A percentile compares a stretch with the other conserved stretches of the same genome.
These are phyloP conservation scores for Blastobotrys buckinghamii DNA, from an alignment of 1,139 yeast species.

Conservation along the genomic window DNA sequence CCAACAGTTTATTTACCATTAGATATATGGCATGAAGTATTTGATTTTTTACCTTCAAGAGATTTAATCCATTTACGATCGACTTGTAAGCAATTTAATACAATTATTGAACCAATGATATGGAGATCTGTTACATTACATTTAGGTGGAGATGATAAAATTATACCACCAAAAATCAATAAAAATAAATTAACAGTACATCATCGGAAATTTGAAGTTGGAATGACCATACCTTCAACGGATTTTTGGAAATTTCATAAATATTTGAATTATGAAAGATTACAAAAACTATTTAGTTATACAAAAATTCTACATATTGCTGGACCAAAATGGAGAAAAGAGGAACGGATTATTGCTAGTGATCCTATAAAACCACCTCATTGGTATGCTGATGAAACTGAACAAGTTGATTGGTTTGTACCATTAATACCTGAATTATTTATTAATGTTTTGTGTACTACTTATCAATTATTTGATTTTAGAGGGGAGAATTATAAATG, in stretches of 20 bases:
- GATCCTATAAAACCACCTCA: not conserved
- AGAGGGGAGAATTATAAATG: not conserved
- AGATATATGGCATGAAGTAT: conserved; percentile 7
- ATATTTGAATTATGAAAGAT: not conserved
- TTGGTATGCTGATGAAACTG: conserved; percentile 7
- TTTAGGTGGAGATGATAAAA: not conserved
- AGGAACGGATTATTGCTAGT: not conserved
- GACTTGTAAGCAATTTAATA: conserved; percentile 1
- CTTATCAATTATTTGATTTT: not conserved
- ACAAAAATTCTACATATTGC: conserved; percentile 1
- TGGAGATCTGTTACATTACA: conserved; percentile 6
- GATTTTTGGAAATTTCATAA: conserved; percentile 8
- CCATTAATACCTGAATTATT: not conserved
- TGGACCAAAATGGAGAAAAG: conserved; percentile 1
- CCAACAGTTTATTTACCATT: not conserved
- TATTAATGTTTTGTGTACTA: not conserved
- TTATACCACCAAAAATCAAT: not conserved
- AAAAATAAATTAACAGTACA: too few species aligned
- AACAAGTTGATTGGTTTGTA: conserved; percentile 6
- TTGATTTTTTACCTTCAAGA: not conserved
- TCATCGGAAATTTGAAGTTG: not conserved
- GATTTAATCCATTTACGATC: conserved; percentile 2
- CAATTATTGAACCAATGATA: not conserved
- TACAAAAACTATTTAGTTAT: not conserved
- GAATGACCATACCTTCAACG: not conserved